Percentiles rank a stretch among this genome's conserved stretches.
Evolutionary conservation across 2,329 filamentous ascomycete species (phyloP).

Genomic region (Myriosclerotinia duriaeana): DNA sequence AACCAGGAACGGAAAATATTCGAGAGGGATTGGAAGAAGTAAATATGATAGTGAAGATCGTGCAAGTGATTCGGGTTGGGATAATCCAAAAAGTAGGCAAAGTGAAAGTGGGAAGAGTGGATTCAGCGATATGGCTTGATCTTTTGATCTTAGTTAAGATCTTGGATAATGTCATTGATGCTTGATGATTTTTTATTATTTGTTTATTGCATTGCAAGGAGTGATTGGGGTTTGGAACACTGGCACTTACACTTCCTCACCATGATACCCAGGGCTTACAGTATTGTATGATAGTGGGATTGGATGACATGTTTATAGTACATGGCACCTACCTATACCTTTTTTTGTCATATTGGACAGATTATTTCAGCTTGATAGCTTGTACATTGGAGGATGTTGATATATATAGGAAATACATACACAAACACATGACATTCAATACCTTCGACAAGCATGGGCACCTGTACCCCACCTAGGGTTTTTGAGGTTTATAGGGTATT

Average conservation of each 20-base stretch:
- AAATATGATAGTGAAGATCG: slow-evolving; percentile 15
- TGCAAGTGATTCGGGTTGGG: slow-evolving; percentile 18
- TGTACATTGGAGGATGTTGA: neutral
- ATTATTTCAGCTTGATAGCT: neutral
- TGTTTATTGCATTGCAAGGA: slow-evolving; percentile 19
- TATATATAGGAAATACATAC: neutral
- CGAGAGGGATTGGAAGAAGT: neutral
- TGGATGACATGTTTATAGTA: neutral
- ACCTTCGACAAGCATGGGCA: too few species aligned
- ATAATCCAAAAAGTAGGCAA: slow-evolving; percentile 3
- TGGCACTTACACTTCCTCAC: neutral
- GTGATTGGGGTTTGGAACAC: neutral
- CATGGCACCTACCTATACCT: neutral
- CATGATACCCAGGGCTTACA: slow-evolving; percentile 13
- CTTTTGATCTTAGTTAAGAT: neutral
- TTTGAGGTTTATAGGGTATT: too few species aligned
- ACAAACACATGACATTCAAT: neutral
- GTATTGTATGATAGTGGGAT: neutral
- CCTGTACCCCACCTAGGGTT: too few species aligned
- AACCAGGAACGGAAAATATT: neutral
- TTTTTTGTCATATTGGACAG: neutral
- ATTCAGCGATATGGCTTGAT: slow-evolving; percentile 16
- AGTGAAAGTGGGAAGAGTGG: slow-evolving; percentile 19
- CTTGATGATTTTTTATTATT: slow-evolving; percentile 4
- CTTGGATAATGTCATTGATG: slow-evolving; percentile 8